Conservation (phyloP, 495 filamentous ascomycete species). For the Pseudotulostoma volvatum region DNA sequence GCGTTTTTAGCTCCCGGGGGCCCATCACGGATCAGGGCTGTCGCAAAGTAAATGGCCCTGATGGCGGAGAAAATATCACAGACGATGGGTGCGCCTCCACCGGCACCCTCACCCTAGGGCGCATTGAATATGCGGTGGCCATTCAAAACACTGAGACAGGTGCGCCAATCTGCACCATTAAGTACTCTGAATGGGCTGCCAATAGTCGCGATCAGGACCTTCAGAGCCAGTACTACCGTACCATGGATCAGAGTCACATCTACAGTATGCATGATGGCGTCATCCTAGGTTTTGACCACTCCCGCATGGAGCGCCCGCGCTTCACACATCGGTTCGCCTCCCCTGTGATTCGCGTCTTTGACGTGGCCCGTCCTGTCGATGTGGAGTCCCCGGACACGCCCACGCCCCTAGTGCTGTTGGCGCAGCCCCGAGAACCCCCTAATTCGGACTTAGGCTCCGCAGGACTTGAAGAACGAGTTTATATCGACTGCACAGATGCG, state of each 20-base stretch:
- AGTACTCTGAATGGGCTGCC: constrained; percentile 86
- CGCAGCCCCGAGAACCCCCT: constrained; percentile 62
- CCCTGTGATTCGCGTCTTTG: constrained; percentile 81
- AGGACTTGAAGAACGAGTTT: constrained; percentile 50
- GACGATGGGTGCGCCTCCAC: constrained; percentile 54
- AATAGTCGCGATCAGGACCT: constrained; percentile 87
- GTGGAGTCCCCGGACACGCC: constrained; percentile 38
- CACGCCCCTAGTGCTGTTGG: constrained; percentile 56
- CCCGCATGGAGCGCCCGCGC: constrained; percentile 33
- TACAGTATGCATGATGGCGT: constrained; percentile 77
- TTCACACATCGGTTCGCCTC: constrained; percentile 57
- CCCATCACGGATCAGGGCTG: constrained; percentile 34
- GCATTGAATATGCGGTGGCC: constrained; percentile 72
- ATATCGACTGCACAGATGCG: constrained; percentile 68
- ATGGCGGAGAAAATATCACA: constrained; percentile 43
- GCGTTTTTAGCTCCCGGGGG: constrained; percentile 43
- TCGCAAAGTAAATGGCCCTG: constrained; percentile 25
- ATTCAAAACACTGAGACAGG: constrained; percentile 65
- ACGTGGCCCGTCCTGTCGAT: constrained; percentile 58
- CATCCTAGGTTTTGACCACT: constrained; percentile 64
- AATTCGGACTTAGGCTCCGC: constrained; percentile 37
- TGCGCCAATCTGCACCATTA: constrained; percentile 72
- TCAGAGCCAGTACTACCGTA: constrained; percentile 56
- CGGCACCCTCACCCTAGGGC: constrained; percentile 60
- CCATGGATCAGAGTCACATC: constrained; percentile 79